A percentile compares a stretch with the other conserved stretches of the same genome.
Conservation (phyloP, 495 filamentous ascomycete species). For the Haplographium delicatum region DNA sequence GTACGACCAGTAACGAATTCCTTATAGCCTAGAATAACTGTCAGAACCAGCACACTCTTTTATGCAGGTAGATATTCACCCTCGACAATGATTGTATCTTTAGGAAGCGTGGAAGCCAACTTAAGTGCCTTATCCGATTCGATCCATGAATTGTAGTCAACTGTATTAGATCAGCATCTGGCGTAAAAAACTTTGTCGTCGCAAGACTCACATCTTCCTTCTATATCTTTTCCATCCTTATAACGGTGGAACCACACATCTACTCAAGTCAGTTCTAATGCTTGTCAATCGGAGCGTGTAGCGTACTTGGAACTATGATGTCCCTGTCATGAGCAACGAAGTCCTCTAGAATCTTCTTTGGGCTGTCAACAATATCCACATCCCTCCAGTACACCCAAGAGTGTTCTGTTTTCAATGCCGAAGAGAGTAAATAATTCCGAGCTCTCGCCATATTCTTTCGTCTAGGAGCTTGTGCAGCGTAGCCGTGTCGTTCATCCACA, state of each 20-base stretch:
- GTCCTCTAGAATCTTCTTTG: conserved; percentile 82
- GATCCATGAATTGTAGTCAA: conserved; percentile 99
- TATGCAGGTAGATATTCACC: conserved; percentile 39
- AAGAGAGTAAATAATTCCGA: conserved; percentile 83
- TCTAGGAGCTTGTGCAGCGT: conserved; percentile 81
- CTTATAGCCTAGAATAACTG: conserved; percentile 62
- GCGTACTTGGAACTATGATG: conserved; percentile 90
- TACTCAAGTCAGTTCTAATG: conserved; percentile 30
- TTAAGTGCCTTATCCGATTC: conserved; percentile 80
- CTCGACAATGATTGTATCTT: conserved; percentile 81
- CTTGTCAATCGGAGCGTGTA: background rate
- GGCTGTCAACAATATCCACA: conserved; percentile 91
- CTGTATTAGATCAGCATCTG: conserved; percentile 37
- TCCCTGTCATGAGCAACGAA: conserved; percentile 92
- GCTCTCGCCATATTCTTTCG: conserved; percentile 87
- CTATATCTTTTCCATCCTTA: conserved; percentile 74
- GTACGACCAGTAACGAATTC: conserved; percentile 85
- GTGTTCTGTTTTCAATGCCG: conserved; percentile 85
- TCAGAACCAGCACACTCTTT: conserved; percentile 1
- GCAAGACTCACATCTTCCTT: conserved; percentile 75
- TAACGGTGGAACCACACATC: conserved; percentile 99
- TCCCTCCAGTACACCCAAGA: conserved; percentile 99
- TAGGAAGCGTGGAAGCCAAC: conserved; percentile 64
- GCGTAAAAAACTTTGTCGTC: background rate
- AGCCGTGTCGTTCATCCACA: conserved; percentile 79